Conservation (phyloP, 768 basidiomycete genomes). For the Tulasnella sp. region DNA sequence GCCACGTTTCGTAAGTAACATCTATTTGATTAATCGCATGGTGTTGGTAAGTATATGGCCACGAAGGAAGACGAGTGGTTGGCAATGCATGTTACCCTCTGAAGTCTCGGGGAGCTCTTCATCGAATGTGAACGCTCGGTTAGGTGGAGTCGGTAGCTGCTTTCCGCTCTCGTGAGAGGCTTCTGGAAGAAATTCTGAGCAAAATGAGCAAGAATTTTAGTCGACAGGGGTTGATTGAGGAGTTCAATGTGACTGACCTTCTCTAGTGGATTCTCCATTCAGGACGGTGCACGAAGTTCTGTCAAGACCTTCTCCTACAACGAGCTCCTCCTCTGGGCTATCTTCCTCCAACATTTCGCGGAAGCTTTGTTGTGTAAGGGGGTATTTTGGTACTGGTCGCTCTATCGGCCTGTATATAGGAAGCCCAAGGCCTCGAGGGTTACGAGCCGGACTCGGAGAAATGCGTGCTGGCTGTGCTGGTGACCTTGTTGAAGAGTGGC, state of each 20-base stretch:
- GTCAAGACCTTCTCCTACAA: background rate
- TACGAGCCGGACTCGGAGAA: background rate
- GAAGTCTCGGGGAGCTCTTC: background rate
- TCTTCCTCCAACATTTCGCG: background rate
- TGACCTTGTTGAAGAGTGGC: background rate
- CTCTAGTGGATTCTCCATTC: background rate
- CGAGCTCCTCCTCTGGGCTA: background rate
- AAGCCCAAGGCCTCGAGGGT: background rate
- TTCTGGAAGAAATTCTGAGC: background rate
- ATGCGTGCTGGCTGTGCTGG: background rate
- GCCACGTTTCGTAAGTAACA: background rate
- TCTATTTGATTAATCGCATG: background rate
- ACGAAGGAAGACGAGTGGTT: background rate
- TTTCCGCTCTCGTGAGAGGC: background rate
- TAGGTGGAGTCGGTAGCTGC: background rate
- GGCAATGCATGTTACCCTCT: background rate
- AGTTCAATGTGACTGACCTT: background rate
- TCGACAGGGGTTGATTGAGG: background rate
- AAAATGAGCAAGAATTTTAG: background rate
- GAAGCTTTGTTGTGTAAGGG: background rate
- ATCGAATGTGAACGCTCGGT: background rate
- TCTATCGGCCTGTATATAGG: background rate
- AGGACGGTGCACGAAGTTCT: background rate
- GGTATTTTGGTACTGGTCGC: background rate
- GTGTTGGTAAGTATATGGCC: background rate